A percentile compares a stretch with the other conserved stretches of the same genome.
Evolutionary conservation across 345 rosid genomes (phyloP).

Genomic region (Abelmoschus esculentus): DNA sequence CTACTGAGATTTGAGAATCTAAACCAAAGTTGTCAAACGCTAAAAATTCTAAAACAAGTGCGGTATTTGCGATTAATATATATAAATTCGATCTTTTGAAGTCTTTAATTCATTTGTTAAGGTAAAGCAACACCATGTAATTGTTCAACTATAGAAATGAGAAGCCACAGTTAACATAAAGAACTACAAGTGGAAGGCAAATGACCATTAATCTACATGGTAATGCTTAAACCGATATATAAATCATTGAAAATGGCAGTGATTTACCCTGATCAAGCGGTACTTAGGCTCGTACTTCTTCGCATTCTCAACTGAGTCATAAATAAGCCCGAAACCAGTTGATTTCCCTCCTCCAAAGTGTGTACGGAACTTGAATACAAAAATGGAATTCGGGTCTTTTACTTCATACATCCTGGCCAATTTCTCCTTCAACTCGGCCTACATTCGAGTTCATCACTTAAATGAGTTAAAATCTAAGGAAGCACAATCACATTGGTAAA

Average conservation of each 20-base stretch:
- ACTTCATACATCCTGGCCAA: slow-evolving; percentile 50
- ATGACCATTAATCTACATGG: too few relatives aligned
- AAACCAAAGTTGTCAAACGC: not conserved
- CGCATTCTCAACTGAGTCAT: slow-evolving; percentile 54
- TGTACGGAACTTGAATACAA: slow-evolving; percentile 65
- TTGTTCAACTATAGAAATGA: not conserved
- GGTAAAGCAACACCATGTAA: not conserved
- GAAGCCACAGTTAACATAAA: too few relatives aligned
- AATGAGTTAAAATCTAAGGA: too few relatives aligned
- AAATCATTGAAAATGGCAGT: not conserved
- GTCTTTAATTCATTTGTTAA: too few relatives aligned
- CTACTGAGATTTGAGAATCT: not conserved
- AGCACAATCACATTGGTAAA: not conserved
- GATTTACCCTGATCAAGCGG: slow-evolving; percentile 60
- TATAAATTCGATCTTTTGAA: not conserved
- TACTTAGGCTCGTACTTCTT: slow-evolving; percentile 71
- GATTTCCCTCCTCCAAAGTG: slow-evolving; percentile 79
- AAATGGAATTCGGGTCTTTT: slow-evolving; percentile 52
- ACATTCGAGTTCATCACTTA: slow-evolving; percentile 44
- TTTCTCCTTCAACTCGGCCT: slow-evolving; percentile 67
- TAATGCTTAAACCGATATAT: not conserved
- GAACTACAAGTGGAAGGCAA: not conserved
- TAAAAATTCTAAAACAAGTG: not conserved
- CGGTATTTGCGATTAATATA: not conserved
- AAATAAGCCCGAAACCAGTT: slow-evolving; percentile 63